phyloP scores from a whole-genome alignment of 1,139 yeast species.

The Scheffersomyces insectosa region DNA sequence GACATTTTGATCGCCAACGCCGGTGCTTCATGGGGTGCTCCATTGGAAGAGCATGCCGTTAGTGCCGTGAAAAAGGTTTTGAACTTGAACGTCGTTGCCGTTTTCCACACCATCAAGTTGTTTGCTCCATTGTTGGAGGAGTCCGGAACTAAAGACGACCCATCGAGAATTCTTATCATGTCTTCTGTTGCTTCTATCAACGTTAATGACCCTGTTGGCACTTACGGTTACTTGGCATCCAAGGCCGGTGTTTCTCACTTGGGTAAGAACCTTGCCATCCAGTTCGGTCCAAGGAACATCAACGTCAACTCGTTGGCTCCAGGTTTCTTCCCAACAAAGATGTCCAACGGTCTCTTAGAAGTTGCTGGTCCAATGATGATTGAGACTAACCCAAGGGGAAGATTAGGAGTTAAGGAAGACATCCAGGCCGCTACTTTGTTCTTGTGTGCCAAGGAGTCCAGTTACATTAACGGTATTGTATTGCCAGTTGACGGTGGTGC shows the following conservation, averaged over 20 bases:
- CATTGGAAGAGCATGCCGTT: slow-evolving; percentile 61
- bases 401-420: slow-evolving; percentile 67
- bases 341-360: slow-evolving; percentile 67
- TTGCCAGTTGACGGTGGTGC: slow-evolving; percentile 78
- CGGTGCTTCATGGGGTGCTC: slow-evolving; percentile 82
- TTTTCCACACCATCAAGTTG: slow-evolving; percentile 64
- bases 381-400: slow-evolving; percentile 57
- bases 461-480: slow-evolving; percentile 69
- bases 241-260: slow-evolving; percentile 78
- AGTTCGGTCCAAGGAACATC: slow-evolving; percentile 66
- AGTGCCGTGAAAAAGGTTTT: slow-evolving; percentile 64
- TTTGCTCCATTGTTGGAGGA: slow-evolving; percentile 58
- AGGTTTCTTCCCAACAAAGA: slow-evolving; percentile 77
- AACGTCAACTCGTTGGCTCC: slow-evolving; percentile 74
- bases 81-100: slow-evolving; percentile 69
- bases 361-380: slow-evolving; percentile 53
- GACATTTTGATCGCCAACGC: slow-evolving; percentile 77
- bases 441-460: slow-evolving; percentile 58
- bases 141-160: slow-evolving; percentile 59
- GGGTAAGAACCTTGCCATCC: slow-evolving; percentile 62
- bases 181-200: slow-evolving; percentile 58
- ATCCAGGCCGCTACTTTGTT: slow-evolving; percentile 60
- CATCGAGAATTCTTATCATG: slow-evolving; percentile 66
- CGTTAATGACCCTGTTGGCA: slow-evolving; percentile 52
- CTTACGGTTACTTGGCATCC: slow-evolving; percentile 73